Evolutionary conservation across 1,284 basidiomycete genomes (phyloP).

Genomic region (Boletellus deceptivus): DNA sequence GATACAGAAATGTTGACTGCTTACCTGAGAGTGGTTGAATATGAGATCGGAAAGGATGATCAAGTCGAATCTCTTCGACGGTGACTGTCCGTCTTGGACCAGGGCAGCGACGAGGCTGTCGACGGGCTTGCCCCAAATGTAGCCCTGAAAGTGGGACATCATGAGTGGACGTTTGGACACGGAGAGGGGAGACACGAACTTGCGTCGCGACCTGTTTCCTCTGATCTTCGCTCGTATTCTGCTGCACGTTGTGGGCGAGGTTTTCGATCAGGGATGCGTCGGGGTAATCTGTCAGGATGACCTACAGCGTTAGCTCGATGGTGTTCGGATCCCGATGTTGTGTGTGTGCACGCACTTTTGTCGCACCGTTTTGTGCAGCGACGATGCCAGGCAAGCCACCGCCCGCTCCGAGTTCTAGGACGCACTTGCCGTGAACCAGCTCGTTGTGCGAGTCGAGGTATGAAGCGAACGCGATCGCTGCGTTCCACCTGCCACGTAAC

Average conservation of each 20-base stretch:
- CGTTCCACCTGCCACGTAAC: slow-evolving; percentile 70
- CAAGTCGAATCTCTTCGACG: slow-evolving; percentile 59
- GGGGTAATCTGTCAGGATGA: slow-evolving; percentile 91
- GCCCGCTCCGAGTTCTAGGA: slow-evolving; percentile 92
- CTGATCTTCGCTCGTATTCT: slow-evolving; percentile 47
- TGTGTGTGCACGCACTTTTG: slow-evolving; percentile 40
- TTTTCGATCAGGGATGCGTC: slow-evolving; percentile 81
- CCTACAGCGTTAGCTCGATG: neutral
- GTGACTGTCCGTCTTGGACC: slow-evolving; percentile 12
- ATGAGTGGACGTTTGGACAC: neutral
- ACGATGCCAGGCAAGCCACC: slow-evolving; percentile 86
- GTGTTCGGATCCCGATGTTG: neutral
- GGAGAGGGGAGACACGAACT: slow-evolving; percentile 37
- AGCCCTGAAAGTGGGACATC: slow-evolving; percentile 54
- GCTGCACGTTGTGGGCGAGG: slow-evolving; percentile 65
- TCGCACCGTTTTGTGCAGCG: slow-evolving; percentile 65
- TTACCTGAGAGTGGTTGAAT: slow-evolving; percentile 83
- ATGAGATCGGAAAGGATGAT: slow-evolving; percentile 91
- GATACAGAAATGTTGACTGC: slow-evolving; percentile 4
- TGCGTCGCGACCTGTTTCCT: slow-evolving; percentile 43
- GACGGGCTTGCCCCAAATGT: slow-evolving; percentile 84
- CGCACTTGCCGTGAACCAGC: slow-evolving; percentile 43
- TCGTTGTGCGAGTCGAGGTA: slow-evolving; percentile 63
- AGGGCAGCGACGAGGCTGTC: slow-evolving; percentile 49
- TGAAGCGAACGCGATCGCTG: slow-evolving; percentile 70